Evolutionary conservation across 768 basidiomycete genomes (phyloP), one percentile per base, ranked within the genome.

Genomic region (Serendipita sp.): DNA sequence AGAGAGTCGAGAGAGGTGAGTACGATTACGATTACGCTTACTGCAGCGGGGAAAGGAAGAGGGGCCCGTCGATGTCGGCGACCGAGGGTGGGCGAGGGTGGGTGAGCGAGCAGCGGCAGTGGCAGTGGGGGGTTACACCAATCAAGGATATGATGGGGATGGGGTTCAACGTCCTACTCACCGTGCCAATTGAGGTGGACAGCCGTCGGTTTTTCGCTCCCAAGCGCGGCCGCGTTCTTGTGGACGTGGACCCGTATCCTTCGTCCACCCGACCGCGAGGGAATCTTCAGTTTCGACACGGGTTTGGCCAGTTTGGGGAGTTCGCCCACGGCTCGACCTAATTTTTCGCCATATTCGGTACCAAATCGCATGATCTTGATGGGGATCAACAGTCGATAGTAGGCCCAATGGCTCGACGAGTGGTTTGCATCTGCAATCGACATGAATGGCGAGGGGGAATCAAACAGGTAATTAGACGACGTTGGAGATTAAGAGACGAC

Each of bases 161-260:
- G 56, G 32, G 32, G 13, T 1, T 5, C 2, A 41, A 13, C 13
- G 38, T 5, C 5, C 13, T 41, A 13, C 56, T 28, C 32, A 60
- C 56, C 56, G 2, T 60, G 56, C 56, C 56, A 60, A 60, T 60
- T 60, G 28, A 60, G 35, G 35, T 60, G 56, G 1, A 60, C 56
- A 28, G 56, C 56, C 35, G 56, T 60, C 24, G 56, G 56, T 8
- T 28, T 35, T 32, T 37, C 56, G 1, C 1, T n/a, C 34, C 35
- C n/a, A 8, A 60, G 16, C 2, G 28, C 56, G 4, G 56, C 56
- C 8, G 24, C 16, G 35, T 60, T 60, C 2, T 37, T 30, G n/a
- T 60, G 56, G 7, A 60, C 35, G n/a, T 60, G 24, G 1, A 60
- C 56, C 4, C 34, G 18, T 24, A 60, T 60, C 16, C 1, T 8